Evolutionary conservation across 805 yeast species (phyloP).

Genomic region (Isabelozyma gotoi): DNA sequence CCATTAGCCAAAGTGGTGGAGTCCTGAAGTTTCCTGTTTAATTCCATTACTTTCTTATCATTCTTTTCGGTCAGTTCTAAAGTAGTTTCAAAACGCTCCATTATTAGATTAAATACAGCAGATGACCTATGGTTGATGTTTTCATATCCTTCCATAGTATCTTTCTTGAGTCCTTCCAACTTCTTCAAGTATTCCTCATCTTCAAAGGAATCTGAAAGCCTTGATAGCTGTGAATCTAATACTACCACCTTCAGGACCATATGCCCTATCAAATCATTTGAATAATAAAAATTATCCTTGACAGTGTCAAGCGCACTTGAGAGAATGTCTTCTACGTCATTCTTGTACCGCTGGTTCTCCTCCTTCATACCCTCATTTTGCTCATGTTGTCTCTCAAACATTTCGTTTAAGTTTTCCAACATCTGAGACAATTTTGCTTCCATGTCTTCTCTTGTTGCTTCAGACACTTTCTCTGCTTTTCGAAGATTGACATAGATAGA

Average conservation of each 20-base stretch:
- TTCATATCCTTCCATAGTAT: background rate
- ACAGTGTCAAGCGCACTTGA: slow-evolving; percentile 1
- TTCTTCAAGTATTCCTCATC: slow-evolving; percentile 1
- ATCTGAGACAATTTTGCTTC: slow-evolving; percentile 11
- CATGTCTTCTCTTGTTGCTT: slow-evolving; percentile 6
- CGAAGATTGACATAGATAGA: slow-evolving; percentile 7
- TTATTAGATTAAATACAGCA: background rate
- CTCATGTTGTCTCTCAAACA: slow-evolving; percentile 3
- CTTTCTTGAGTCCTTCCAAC: background rate
- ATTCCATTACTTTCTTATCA: background rate
- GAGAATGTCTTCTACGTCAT: slow-evolving; percentile 3
- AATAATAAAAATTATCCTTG: slow-evolving; percentile 1
- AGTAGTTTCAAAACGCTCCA: background rate
- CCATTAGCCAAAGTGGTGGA: background rate
- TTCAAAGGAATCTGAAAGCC: too few relatives aligned
- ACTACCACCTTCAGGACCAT: background rate
- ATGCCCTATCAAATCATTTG: background rate
- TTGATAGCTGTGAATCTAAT: background rate
- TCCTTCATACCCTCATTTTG: slow-evolving; percentile 6
- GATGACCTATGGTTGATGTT: background rate
- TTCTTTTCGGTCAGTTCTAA: slow-evolving; percentile 2
- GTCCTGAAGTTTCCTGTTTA: background rate
- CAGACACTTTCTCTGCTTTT: background rate
- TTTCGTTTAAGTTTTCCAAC: slow-evolving; percentile 1
- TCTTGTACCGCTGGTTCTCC: slow-evolving; percentile 4